Percentiles rank a stretch among this genome's conserved stretches.
Evolutionary conservation across 768 basidiomycete species (phyloP).

Genomic region (Collybiopsis luxurians): DNA sequence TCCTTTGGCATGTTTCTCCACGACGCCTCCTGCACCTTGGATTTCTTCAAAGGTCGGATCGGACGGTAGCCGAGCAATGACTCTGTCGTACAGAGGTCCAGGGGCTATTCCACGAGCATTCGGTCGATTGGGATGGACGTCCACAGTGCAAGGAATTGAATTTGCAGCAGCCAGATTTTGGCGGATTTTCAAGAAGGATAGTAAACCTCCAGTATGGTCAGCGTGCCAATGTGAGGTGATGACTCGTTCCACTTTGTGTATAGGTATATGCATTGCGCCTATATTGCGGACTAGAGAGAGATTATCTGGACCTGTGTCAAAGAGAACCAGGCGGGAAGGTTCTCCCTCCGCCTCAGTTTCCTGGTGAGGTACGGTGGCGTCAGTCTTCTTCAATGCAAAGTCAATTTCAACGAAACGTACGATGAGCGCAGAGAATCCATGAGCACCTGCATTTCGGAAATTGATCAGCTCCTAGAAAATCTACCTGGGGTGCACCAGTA

Average conservation of each 20-base stretch:
- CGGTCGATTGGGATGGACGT: constrained; percentile 78
- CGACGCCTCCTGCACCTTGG: constrained; percentile 44
- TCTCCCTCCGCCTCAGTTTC: constrained; percentile 54
- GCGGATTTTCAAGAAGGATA: constrained; percentile 57
- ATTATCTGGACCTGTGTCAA: constrained; percentile 84
- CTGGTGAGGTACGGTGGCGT: constrained; percentile 24
- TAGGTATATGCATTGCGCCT: constrained; percentile 52
- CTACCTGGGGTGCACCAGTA: too few species aligned
- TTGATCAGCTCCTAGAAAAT: too few species aligned
- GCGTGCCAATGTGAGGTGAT: constrained; percentile 81
- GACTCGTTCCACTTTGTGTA: constrained; percentile 55
- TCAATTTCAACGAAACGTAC: constrained; percentile 34
- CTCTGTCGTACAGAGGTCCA: constrained; percentile 53
- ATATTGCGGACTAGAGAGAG: constrained; percentile 73
- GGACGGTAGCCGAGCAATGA: constrained; percentile 56
- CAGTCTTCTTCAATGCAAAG: neutral
- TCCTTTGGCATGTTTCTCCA: constrained; percentile 56
- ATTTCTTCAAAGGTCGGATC: constrained; percentile 78
- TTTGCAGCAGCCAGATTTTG: constrained; percentile 8
- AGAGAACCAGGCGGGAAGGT: constrained; percentile 54
- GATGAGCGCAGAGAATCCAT: constrained; percentile 81
- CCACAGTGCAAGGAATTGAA: constrained; percentile 45
- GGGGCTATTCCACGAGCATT: constrained; percentile 71
- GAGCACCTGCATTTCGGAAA: constrained; percentile 69
- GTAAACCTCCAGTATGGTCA: constrained; percentile 73